These are phyloP conservation scores for Coelastrella sp. DNA, from an alignment of 139 green algal genomes.

Conservation along the genomic window DNA sequence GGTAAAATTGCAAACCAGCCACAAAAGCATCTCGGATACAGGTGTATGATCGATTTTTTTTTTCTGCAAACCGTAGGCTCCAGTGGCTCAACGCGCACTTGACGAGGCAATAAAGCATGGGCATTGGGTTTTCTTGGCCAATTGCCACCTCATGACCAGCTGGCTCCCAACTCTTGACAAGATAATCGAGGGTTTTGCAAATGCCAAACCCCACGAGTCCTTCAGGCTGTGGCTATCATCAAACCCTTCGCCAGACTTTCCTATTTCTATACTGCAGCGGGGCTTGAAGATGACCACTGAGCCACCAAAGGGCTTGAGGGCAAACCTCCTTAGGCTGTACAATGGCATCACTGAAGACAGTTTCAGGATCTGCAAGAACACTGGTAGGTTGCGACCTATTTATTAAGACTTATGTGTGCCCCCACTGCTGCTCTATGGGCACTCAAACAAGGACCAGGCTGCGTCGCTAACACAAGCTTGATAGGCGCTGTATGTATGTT, in stretches of 20 bases:
- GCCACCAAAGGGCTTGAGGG: slow-evolving; percentile 87
- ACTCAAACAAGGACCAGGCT: too few relatives aligned
- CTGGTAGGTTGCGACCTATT: neutral
- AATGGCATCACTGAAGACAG: slow-evolving; percentile 77
- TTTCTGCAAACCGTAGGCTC: too few relatives aligned
- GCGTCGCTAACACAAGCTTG: too few relatives aligned
- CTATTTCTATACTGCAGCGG: slow-evolving; percentile 75
- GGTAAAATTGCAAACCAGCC: too few relatives aligned
- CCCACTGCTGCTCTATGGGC: too few relatives aligned
- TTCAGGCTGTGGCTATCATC: slow-evolving; percentile 91
- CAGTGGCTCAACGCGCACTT: slow-evolving; percentile 82
- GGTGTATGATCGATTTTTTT: too few relatives aligned
- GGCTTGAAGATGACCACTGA: slow-evolving; percentile 94
- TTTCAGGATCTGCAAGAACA: slow-evolving; percentile 73
- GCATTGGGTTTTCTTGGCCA: slow-evolving; percentile 92
- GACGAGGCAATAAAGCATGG: slow-evolving; percentile 77
- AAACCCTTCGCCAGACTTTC: slow-evolving; percentile 79
- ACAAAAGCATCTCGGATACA: too few relatives aligned
- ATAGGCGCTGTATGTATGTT: too few relatives aligned
- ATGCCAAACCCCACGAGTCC: slow-evolving; percentile 68
- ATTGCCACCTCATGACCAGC: slow-evolving; percentile 92
- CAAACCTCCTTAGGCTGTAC: slow-evolving; percentile 89
- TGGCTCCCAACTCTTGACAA: slow-evolving; percentile 91
- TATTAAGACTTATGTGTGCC: too few relatives aligned
- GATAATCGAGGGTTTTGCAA: slow-evolving; percentile 80